phyloP scores from a whole-genome alignment of 2,329 filamentous ascomycete genomes.

The Rhinocladiella similis region DNA sequence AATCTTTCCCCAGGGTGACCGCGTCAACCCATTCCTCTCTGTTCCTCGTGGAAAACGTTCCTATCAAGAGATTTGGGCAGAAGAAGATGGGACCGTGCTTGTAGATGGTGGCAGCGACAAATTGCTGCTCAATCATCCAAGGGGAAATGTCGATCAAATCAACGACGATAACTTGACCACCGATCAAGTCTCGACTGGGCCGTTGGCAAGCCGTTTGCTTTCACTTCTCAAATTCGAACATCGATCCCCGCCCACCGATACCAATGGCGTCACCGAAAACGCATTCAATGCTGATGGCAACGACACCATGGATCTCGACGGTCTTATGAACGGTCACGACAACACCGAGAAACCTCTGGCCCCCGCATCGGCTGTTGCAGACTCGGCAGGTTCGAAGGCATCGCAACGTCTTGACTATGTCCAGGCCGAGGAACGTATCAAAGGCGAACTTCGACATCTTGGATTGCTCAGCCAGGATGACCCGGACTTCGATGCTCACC shows the following conservation, averaged over 20 bases:
- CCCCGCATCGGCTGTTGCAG: conserved; percentile 76
- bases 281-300: conserved; percentile 39
- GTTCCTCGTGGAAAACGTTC: conserved; percentile 80
- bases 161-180: conserved; percentile 84
- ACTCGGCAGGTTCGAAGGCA: conserved; percentile 66
- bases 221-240: conserved; percentile 77
- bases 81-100: conserved; percentile 81
- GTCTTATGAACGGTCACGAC: conserved; percentile 36
- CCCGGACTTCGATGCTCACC: conserved; percentile 84
- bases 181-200: conserved; percentile 84
- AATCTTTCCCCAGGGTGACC: conserved; percentile 63
- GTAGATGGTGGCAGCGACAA: conserved; percentile 69
- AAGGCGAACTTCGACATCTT: conserved; percentile 86
- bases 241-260: conserved; percentile 53
- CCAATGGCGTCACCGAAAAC: conserved; percentile 54
- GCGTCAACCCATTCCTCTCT: conserved; percentile 79
- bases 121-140: conserved; percentile 75
- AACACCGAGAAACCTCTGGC: conserved; percentile 56
- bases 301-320: conserved; percentile 51
- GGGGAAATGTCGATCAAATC: conserved; percentile 83
- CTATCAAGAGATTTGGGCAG: conserved; percentile 89
- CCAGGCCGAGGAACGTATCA: conserved; percentile 84
- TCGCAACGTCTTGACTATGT: conserved; percentile 81
- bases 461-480: conserved; percentile 75
- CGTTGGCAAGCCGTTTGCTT: conserved; percentile 78